Evolutionary conservation across 140 eudicot genomes (phyloP), one percentile per base, ranked within the genome.

Genomic region (Senecio squalidus): DNA sequence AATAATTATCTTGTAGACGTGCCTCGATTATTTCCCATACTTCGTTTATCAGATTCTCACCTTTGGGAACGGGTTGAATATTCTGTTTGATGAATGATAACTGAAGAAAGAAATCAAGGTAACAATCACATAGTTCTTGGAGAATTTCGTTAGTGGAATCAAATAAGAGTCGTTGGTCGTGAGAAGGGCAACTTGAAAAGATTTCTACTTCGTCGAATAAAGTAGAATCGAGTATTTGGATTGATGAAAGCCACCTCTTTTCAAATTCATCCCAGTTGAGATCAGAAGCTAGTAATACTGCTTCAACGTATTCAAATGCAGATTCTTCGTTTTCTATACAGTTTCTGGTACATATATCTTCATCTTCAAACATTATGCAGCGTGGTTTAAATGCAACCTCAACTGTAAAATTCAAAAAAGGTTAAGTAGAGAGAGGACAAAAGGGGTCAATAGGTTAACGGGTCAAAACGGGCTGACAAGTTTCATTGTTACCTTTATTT

Each of bases 91-190:
- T 68, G 58, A 36, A 59, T 27, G 95, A 68, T 49, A 73, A 54
- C 31, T 68, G 48, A n/a, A 55, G 69, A 43, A 39, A 70, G 73
- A 71, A 60, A 34, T 77, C 79, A 28, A 93, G 81, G 65, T 82
- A 76, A 45, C 72, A 38, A 57, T 76, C 86, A 53, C 95, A 93
- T 25, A 93, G 43, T 69, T 82, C 88, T 30, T 78, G 28, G 24
- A 88, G 79, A 54, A 86, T 78, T 62, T 80, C 90, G 13, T 84
- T 83, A 36, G 84, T 75, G 61, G 85, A 85, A 49, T 93, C 99
- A 50, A 93, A 93, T n/a, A 93, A 85, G 69, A 84, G 84, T 21
- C 83, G 78, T 74, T 84, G 95, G 54, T 93, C 95, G 22, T 83
- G 64, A 44, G 69, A 58, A n/a, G 94, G 77, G 2, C 84, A 81